These are phyloP conservation scores for Rhodotorula glutinis DNA, from an alignment of 1,284 basidiomycete genomes.

Conservation along the genomic window DNA sequence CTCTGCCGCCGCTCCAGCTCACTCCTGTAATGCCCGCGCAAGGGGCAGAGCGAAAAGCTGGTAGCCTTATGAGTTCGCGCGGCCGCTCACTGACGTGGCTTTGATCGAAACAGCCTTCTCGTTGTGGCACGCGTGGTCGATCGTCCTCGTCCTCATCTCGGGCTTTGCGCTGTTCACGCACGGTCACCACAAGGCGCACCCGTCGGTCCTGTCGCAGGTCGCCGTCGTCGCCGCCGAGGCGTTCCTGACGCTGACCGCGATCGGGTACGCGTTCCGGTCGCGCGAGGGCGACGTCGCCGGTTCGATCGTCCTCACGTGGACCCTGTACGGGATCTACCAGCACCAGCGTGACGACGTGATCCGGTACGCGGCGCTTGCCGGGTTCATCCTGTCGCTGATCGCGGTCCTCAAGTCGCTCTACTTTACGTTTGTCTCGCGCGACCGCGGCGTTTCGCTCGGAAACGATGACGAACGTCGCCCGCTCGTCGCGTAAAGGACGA, in stretches of 20 bases:
- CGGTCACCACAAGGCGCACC: slow-evolving; percentile 37
- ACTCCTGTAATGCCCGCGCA: no score
- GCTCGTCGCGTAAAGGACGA: slow-evolving; percentile 25
- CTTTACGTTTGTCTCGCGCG: slow-evolving; percentile 30
- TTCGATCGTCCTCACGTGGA: slow-evolving; percentile 43
- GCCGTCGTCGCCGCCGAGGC: slow-evolving; percentile 49
- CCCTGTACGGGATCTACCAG: slow-evolving; percentile 39
- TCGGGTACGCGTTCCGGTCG: slow-evolving; percentile 47
- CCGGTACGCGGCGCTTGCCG: slow-evolving; percentile 41
- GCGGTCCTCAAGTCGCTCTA: slow-evolving; percentile 40
- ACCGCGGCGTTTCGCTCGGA: slow-evolving; percentile 24
- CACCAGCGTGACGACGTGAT: slow-evolving; percentile 39
- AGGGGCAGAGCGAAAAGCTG: no score
- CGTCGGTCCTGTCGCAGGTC: slow-evolving; percentile 46
- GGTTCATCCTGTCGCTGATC: slow-evolving; percentile 46
- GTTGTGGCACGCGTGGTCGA: slow-evolving; percentile 44
- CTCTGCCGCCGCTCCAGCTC: neutral
- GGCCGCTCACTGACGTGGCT: neutral
- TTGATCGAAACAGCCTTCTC: slow-evolving; percentile 41
- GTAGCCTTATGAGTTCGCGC: no score
- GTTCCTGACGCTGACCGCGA: slow-evolving; percentile 49
- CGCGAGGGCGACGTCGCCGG: slow-evolving; percentile 50
- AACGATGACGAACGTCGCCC: slow-evolving; percentile 33
- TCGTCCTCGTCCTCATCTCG: slow-evolving; percentile 49
- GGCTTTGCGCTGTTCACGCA: slow-evolving; percentile 49